Evolutionary conservation across 192 early-diverging fungal genomes (phyloP), one percentile per base, ranked within the genome.

Genomic region (Chytriomyces sp.): DNA sequence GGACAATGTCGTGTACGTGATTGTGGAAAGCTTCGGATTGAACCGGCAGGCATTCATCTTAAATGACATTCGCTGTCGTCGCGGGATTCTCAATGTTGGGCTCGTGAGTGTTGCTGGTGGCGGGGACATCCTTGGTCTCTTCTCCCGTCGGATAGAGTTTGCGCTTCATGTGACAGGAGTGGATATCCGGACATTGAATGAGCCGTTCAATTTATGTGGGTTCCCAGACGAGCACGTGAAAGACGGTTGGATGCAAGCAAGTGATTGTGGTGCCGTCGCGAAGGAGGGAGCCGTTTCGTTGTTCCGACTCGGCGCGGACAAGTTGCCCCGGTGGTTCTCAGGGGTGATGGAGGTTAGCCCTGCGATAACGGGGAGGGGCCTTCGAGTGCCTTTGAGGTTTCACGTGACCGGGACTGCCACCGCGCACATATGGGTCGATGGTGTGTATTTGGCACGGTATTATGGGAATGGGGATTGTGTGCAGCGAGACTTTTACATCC

Each of bases 11-110:
- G 73, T 95, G 3, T 59, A 91, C 52, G 73, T 93, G 5, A 70
- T 93, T 1, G 85, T 93, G 34, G 93, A 94, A 62, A 91, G 86
- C 52, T 92, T 86, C 71, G 94, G 94, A 0, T 67, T 93, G 55
- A 87, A 85, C 56, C 77, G 91, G 30, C 88, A 91, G 56, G 82
- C 91, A 0, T 83, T 89, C 52, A 79, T 89, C 2, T 78, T 90
- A 72, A 89, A 93, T 74, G 93, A 95, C 75, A 84, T 89, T 31
- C 84, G 86, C 14, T 89, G 89, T 65, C 88, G 89, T 39, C 82
- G 92, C 12, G 94, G 94, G 5, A 72, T 95, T 37, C 32, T 75
- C 17, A 84, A 86, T 0, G 90, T 89, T 0, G 81, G 79, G 28
- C 72, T 90, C 34, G 69, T 77, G 33, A 54, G 77, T 7, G 60